Evolutionary conservation across 1,284 basidiomycete genomes (phyloP).

Genomic region (Tausonia pullulans): DNA sequence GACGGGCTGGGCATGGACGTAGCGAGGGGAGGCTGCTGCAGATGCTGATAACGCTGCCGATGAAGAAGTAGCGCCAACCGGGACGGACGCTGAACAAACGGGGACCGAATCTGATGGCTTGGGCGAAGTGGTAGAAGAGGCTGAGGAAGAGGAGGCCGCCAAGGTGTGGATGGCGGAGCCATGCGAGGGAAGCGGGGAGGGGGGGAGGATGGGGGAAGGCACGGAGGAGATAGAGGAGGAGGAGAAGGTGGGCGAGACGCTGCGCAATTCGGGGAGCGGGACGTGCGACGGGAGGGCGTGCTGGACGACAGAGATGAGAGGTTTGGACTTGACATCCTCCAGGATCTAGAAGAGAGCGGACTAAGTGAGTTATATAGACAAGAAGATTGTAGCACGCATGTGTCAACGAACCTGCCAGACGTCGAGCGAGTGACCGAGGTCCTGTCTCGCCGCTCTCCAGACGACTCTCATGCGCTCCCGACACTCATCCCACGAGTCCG

Average conservation of each 20-base stretch:
- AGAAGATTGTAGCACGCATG: background rate
- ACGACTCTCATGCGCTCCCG: background rate
- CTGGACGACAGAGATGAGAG: background rate
- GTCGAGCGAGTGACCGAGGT: background rate
- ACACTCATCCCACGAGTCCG: slow-evolving; percentile 10
- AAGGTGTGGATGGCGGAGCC: background rate
- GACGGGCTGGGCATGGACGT: background rate
- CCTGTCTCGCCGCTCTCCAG: background rate
- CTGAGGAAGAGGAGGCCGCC: background rate
- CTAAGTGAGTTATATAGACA: background rate
- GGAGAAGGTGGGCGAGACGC: too few species aligned
- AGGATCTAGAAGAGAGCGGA: too few species aligned
- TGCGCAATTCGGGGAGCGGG: background rate
- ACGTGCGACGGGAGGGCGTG: background rate
- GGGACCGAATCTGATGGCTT: background rate
- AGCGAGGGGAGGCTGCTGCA: background rate
- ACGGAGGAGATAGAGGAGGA: too few species aligned
- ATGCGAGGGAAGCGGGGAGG: background rate
- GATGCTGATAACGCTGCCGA: background rate
- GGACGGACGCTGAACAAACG: background rate
- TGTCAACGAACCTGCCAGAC: background rate
- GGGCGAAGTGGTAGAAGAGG: background rate
- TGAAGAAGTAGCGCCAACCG: background rate
- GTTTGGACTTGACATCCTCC: background rate
- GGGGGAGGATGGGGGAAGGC: too few species aligned